Percentiles rank a stretch among this genome's conserved stretches.
These are phyloP conservation scores for Plasmopara viticola DNA, from an alignment of 352 stramenopile genomes.

Conservation along the genomic window DNA sequence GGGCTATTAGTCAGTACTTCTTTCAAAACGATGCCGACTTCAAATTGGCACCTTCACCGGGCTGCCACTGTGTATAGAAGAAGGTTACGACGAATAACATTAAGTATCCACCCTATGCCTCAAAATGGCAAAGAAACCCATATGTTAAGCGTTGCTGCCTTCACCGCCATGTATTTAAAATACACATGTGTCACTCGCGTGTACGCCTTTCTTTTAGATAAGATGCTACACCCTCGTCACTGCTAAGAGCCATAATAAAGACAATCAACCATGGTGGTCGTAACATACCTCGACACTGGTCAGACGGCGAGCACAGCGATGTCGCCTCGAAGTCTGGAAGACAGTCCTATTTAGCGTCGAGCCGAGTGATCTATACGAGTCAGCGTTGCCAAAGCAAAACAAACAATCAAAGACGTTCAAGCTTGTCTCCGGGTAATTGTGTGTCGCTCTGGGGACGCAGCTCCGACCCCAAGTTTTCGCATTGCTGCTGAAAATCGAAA, in stretches of 20 bases:
- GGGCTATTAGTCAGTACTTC: not conserved
- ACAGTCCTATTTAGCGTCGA: slow-evolving; percentile 14
- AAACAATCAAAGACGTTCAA: slow-evolving; percentile 35
- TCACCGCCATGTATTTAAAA: slow-evolving; percentile 23
- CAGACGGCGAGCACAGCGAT: slow-evolving; percentile 6
- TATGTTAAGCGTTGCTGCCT: slow-evolving; percentile 20
- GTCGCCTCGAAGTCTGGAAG: slow-evolving; percentile 60
- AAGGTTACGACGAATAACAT: slow-evolving; percentile 45
- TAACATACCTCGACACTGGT: slow-evolving; percentile 19
- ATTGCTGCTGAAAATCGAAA: too few relatives aligned
- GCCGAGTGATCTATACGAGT: too few relatives aligned
- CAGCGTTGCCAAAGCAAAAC: slow-evolving; percentile 9
- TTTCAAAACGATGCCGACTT: slow-evolving; percentile 7
- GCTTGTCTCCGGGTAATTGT: slow-evolving; percentile 57
- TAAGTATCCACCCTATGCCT: slow-evolving; percentile 36
- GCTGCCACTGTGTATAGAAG: slow-evolving; percentile 62
- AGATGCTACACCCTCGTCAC: slow-evolving; percentile 58
- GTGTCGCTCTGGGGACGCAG: slow-evolving; percentile 36
- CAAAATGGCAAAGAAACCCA: slow-evolving; percentile 2
- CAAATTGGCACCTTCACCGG: slow-evolving; percentile 45
- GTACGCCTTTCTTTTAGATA: slow-evolving; percentile 58
- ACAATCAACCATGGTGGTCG: slow-evolving; percentile 13
- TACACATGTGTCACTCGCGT: slow-evolving; percentile 30
- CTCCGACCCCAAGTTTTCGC: slow-evolving; percentile 30
- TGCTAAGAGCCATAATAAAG: slow-evolving; percentile 14